Evolutionary conservation across 129 eudicot genomes (phyloP).

Genomic region (Chrysanthemum lavandulifolium): DNA sequence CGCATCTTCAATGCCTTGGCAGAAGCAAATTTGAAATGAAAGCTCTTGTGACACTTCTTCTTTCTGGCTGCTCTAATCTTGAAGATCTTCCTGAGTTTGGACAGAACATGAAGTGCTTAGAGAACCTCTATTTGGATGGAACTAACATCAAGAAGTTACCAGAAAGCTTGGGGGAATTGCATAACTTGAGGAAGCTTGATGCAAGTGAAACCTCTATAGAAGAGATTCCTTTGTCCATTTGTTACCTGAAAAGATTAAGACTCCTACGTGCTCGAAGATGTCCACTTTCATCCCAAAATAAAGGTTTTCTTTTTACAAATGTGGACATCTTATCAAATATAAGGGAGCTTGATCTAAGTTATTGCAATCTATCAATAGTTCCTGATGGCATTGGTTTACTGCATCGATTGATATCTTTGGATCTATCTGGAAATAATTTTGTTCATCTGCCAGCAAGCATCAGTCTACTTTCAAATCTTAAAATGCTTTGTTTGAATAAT

Average conservation of each 20-base stretch:
- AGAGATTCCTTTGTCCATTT: slow-evolving; percentile 18
- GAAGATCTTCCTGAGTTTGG: slow-evolving; percentile 24
- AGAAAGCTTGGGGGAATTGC: slow-evolving; percentile 18
- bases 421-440: slow-evolving; percentile 32
- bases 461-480: slow-evolving; percentile 21
- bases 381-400: slow-evolving; percentile 27
- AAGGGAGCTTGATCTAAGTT: slow-evolving; percentile 21
- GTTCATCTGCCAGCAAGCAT: slow-evolving; percentile 21
- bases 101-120: slow-evolving; percentile 16
- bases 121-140: slow-evolving; percentile 16
- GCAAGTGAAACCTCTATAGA: slow-evolving; percentile 14
- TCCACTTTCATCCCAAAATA: neutral
- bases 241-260: slow-evolving; percentile 6
- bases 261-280: slow-evolving; percentile 19
- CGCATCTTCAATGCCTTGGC: slow-evolving; percentile 20
- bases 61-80: slow-evolving; percentile 26
- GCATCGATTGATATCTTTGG: neutral
- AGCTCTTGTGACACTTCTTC: slow-evolving; percentile 21
- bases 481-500: slow-evolving; percentile 24
- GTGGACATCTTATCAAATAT: neutral
- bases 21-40: slow-evolving; percentile 21
- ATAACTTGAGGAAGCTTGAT: slow-evolving; percentile 20
- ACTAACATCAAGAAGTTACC: slow-evolving; percentile 23
- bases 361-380: slow-evolving; percentile 20
- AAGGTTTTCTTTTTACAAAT: slow-evolving; percentile 5